Percentiles rank a stretch among this genome's conserved stretches.
phyloP scores from a whole-genome alignment of 225 moss, liverwort and hornwort genomes.

The Polytrichum formosum region DNA sequence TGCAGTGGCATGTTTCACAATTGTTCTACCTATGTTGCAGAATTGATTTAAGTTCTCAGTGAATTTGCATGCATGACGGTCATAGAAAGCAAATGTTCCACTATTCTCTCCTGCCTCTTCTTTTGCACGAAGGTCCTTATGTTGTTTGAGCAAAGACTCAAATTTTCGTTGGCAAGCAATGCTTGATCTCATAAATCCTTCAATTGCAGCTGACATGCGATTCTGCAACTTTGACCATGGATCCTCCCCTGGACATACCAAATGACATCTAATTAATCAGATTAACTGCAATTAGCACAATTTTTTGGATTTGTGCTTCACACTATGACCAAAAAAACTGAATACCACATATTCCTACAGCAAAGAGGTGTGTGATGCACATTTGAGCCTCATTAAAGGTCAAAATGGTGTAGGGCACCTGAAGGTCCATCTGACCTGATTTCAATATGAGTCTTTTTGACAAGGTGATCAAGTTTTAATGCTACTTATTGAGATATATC shows the following conservation, averaged over 20 bases:
- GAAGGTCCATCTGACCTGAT: too few species aligned
- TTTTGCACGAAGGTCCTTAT: conserved; percentile 43
- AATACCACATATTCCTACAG: too few species aligned
- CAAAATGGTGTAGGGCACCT: background rate
- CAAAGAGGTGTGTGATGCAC: too few species aligned
- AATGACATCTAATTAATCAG: too few species aligned
- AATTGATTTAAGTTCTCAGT: conserved; percentile 43
- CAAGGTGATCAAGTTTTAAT: too few species aligned
- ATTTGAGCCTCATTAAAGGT: background rate
- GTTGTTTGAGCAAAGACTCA: conserved; percentile 49
- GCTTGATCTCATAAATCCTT: conserved; percentile 41
- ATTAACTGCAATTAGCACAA: too few species aligned
- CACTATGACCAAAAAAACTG: too few species aligned
- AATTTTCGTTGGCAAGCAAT: conserved; percentile 52
- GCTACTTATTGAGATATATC: too few species aligned
- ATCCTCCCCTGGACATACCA: conserved; percentile 30
- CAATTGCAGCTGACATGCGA: conserved; percentile 32
- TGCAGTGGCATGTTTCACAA: conserved; percentile 15
- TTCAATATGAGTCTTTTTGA: too few species aligned
- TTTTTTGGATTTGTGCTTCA: too few species aligned
- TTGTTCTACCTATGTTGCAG: conserved; percentile 37
- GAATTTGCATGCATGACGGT: conserved; percentile 36
- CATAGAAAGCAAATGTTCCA: conserved; percentile 14
- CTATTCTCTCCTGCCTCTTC: conserved; percentile 42
- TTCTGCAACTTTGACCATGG: conserved; percentile 49